These are phyloP conservation scores for Ophiostoma ulmi DNA, from an alignment of 2,329 filamentous ascomycete genomes.

Conservation along the genomic window DNA sequence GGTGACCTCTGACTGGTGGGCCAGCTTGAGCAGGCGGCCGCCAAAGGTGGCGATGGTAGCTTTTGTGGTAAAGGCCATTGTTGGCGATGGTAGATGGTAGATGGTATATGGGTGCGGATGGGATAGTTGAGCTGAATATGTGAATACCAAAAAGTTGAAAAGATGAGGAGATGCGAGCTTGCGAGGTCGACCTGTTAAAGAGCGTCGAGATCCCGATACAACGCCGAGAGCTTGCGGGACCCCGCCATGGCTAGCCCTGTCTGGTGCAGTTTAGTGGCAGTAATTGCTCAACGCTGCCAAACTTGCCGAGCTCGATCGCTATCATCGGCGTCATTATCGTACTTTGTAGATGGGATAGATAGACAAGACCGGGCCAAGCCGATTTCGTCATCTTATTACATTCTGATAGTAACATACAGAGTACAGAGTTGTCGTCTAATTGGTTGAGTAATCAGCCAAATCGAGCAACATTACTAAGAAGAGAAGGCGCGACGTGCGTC, in stretches of 20 bases:
- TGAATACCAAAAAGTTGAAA: not conserved
- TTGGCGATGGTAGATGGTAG: conserved; percentile 27
- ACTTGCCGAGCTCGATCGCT: conserved; percentile 11
- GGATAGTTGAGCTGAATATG: not conserved
- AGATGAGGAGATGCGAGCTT: not conserved
- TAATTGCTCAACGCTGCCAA: conserved; percentile 3
- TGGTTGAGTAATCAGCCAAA: not conserved
- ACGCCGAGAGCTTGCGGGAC: conserved; percentile 20
- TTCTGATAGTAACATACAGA: not conserved
- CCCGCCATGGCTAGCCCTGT: conserved; percentile 18
- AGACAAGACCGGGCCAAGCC: not conserved
- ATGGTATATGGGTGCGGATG: not conserved
- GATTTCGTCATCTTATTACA: conserved; percentile 2
- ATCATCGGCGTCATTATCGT: not conserved
- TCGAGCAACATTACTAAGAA: conserved; percentile 1
- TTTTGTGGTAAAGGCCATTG: conserved; percentile 83
- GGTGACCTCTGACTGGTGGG: conserved; percentile 72
- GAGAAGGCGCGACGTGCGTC: conserved; percentile 6
- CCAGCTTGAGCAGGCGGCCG: conserved; percentile 90
- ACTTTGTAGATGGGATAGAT: not conserved
- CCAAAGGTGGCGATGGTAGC: conserved; percentile 87
- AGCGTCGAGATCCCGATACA: conserved; percentile 21
- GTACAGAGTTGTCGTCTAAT: not conserved
- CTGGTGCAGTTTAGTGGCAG: not conserved
- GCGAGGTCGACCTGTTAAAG: not conserved